Percentiles rank a stretch among this genome's conserved stretches.
These are phyloP conservation scores for Raffaelea albimanens DNA, from an alignment of 2,329 filamentous ascomycete species.

Conservation along the genomic window DNA sequence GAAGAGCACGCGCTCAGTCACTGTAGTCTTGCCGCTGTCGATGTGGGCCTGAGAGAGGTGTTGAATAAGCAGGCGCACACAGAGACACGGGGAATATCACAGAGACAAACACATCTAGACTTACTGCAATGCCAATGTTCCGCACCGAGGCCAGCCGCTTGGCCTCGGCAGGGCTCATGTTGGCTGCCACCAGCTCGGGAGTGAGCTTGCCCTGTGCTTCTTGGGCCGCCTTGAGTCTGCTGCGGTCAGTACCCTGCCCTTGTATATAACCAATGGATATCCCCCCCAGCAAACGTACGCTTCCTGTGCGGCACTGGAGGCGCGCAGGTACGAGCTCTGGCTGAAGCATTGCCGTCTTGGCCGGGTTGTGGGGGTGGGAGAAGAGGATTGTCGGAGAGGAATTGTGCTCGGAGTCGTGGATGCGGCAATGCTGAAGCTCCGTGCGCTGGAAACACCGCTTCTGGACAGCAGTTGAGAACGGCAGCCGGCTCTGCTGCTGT, in stretches of 20 bases:
- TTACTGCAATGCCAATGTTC: constrained; percentile 95
- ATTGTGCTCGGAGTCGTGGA: too few species aligned
- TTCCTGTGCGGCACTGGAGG: constrained; percentile 25
- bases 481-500: constrained; percentile 1
- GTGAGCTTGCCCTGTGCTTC: constrained; percentile 41
- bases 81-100: too few species aligned
- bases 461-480: neutral
- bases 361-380: constrained; percentile 9
- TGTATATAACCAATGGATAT: neutral
- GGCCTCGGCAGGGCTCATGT: constrained; percentile 71
- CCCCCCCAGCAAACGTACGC: constrained; percentile 22
- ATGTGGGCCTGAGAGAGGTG: constrained; percentile 68
- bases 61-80: too few species aligned
- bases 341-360: constrained; percentile 27
- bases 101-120: neutral
- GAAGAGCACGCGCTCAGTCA: constrained; percentile 92
- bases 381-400: too few species aligned
- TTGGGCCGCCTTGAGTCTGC: constrained; percentile 42
- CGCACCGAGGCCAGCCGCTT: constrained; percentile 71
- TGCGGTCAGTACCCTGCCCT: neutral
- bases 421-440: too few species aligned
- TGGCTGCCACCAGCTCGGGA: constrained; percentile 58
- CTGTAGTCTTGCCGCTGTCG: constrained; percentile 96
- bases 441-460: neutral
- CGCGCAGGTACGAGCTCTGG: constrained; percentile 23